Base-by-base conservation (phyloP, 192 early-diverging fungal genomes). In the Hyaloraphidium curvatum region DNA sequence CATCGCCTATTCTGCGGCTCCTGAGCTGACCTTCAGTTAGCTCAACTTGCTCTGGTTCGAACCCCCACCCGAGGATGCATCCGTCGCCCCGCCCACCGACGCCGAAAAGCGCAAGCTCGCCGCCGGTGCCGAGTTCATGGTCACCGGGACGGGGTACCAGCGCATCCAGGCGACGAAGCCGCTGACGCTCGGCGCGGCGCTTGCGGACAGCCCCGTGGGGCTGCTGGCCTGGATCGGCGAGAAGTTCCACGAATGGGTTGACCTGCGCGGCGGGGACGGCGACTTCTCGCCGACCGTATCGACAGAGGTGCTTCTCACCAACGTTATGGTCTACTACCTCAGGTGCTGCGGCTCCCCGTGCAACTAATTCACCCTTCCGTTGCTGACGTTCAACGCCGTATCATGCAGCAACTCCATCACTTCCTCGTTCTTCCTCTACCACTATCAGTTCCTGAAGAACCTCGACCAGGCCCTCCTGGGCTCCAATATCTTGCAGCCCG, bases 381-480 rank as follows among this genome's bases (percentile, higher is more conserved):
- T 14, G 23, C 43, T 48, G 14, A 21, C 43, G 14, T 48, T 48
- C n/a, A n/a, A 22, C 43, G 14, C 5, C n/a, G n/a, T n/a, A 21
- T 11, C 25, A 14, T 25, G 19, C 14, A 83, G 77, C 14, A 66
- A 75, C 31, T 66, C 70, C 1, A 78, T 81, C 40, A 64, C 73
- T 2, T 72, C 68, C 0, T 78, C 76, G 1, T 67, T 74, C 17
- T 53, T 79, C 30, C 63, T 82, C 14, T 83, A 83, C 51, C 72
- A 78, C 59, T 80, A 83, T 30, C 50, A 53, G 29, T 31, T 28
- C 58, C 58, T 1, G 29, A 50, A 17, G 13, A 7, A n/a, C 25
- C 30, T 22, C 4, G 37, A 14, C 30, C 35, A n/a, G 17, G 7
- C 28, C 37, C 39, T 48, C 4, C 43, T 48, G 17, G 25, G 43